Conservation (phyloP, 331 rosid species). For the Malus hybrid region DNA sequence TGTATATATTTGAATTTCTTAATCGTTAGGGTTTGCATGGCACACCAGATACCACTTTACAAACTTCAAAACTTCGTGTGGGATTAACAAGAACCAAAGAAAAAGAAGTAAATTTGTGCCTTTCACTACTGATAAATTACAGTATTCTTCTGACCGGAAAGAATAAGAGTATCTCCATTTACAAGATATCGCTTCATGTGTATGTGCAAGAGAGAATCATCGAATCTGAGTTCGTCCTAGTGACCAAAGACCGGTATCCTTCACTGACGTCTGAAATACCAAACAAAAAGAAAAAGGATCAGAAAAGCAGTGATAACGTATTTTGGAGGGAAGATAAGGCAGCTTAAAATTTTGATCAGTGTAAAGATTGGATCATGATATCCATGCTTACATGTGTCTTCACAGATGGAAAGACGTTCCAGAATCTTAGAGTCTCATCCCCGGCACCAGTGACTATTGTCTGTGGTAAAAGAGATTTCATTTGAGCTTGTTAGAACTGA, state of each 20-base stretch:
- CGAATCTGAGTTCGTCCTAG: slow-evolving; percentile 78
- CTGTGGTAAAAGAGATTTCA: slow-evolving; percentile 30
- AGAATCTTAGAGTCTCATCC: slow-evolving; percentile 89
- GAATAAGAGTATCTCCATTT: not conserved
- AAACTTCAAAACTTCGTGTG: not conserved
- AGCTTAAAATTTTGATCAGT: not conserved
- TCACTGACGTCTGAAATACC: slow-evolving; percentile 61
- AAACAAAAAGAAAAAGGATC: not conserved
- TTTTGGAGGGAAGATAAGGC: not conserved
- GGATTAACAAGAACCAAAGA: not conserved
- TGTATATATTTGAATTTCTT: not conserved
- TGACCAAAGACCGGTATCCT: slow-evolving; percentile 93
- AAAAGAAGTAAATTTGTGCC: not conserved
- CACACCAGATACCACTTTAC: not conserved
- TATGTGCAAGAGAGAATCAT: slow-evolving; percentile 23
- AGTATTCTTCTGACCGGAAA: not conserved
- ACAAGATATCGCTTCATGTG: not conserved
- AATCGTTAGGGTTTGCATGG: not conserved
- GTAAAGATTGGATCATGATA: not conserved
- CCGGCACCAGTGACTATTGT: slow-evolving; percentile 98
- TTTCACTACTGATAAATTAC: not conserved
- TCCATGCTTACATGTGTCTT: slow-evolving; percentile 62
- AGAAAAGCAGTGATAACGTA: not conserved
- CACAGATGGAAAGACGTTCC: slow-evolving; percentile 89
- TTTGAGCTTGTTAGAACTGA: not conserved